Base-by-base conservation (phyloP, 805 yeast genomes). In the Blastobotrys chiropterorum region DNA sequence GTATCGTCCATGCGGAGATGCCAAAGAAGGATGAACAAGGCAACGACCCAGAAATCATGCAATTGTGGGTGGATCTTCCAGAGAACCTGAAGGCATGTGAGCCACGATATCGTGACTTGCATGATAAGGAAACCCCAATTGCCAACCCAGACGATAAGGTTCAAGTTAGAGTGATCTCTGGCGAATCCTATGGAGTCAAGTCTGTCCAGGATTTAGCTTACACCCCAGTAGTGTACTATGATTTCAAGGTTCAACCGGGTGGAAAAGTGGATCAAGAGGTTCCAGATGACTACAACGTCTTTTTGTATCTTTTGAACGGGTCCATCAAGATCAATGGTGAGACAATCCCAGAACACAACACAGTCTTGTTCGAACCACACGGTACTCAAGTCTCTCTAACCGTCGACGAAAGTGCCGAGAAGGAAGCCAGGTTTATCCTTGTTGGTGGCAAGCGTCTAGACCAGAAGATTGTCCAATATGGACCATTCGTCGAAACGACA, bases 1-100 rank as follows among this genome's bases (percentile, higher is more conserved):
- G 94, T 50, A 78, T 87, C 41, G 87, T 85, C 44, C 96, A 88
- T 66, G 78, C 88, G 2, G 96, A 88, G 63, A 88, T 88, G 81
- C 95, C 95, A 4, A 81, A 82, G 44, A 69, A 71, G 43, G 68
- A 71, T 55, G 72, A 71, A 14, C 72, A 76, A 46, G 69, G 65
- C 39, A 59, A 59, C 8, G 42, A 54, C 34, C 80, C 83, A 0
- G 75, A 72, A 50, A 95, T 95, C 54, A 72, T 87, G 76, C 96
- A 88, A 68, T 69, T 88, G 52, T 88, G 96, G 96, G 92, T 86
- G 44, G 94, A 86, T 65, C 75, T 82, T 60, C 95, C 92, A 21
- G 78, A 71, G 48, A 68, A 76, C 1, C 67, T 82, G 63, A 86
- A 85, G 61, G 73, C 80, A 50, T 69, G 78, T 56, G 78, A 77